Percentiles rank a stretch among this genome's conserved stretches.
Conservation (phyloP, 2,329 filamentous ascomycete genomes). For the Colletotrichum graminicola region DNA sequence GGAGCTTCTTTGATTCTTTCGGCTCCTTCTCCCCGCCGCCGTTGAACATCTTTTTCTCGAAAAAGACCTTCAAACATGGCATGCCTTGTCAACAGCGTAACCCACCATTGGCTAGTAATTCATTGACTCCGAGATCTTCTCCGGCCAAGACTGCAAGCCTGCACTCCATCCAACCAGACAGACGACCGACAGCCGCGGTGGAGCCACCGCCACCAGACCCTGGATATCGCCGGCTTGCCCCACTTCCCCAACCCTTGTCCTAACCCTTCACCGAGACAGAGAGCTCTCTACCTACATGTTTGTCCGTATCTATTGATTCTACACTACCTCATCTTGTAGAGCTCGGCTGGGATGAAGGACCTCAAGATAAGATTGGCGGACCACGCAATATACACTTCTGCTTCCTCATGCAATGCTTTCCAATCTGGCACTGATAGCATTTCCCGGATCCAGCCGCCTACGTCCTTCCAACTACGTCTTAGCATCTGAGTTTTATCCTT, state of each 20-base stretch:
- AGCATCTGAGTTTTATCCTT: background rate
- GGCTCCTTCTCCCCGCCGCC: background rate
- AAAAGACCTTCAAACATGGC: background rate
- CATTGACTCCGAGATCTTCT: constrained; percentile 15
- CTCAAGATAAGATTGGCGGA: constrained; percentile 22
- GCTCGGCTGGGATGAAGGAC: background rate
- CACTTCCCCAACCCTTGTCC: constrained; percentile 7
- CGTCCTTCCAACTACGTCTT: background rate
- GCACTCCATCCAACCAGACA: constrained; percentile 16
- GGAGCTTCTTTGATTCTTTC: background rate
- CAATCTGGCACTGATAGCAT: background rate
- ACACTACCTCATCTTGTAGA: background rate
- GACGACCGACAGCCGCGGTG: constrained; percentile 30
- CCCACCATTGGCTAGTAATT: background rate
- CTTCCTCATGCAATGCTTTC: background rate
- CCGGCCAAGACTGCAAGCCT: constrained; percentile 7
- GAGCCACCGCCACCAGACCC: background rate
- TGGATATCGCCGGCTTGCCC: background rate
- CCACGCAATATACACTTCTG: constrained; percentile 24
- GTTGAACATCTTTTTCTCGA: background rate
- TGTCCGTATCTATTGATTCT: background rate
- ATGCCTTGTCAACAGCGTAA: background rate
- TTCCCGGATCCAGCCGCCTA: background rate
- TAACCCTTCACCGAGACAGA: constrained; percentile 6
- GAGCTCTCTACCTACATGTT: background rate